Evolutionary conservation across 257 asterid species (phyloP).

Genomic region (Solanum virginianum): DNA sequence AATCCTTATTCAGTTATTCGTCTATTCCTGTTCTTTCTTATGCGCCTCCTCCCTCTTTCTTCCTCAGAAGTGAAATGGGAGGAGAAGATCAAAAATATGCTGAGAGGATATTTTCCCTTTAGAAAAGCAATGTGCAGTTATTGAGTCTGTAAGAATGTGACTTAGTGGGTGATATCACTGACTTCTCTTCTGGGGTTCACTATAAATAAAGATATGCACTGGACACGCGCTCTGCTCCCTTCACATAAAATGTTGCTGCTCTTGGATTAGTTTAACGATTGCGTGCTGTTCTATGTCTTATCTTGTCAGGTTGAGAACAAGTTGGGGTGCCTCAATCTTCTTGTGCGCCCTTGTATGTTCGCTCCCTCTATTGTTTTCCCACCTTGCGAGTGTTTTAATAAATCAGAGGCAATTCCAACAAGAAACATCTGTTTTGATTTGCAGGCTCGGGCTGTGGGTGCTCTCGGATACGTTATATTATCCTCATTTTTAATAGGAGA

Average conservation of each 20-base stretch:
- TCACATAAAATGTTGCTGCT: background rate
- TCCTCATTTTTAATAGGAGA: conserved; percentile 85
- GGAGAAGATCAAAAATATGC: background rate
- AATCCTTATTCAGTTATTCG: background rate
- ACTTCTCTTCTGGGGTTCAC: background rate
- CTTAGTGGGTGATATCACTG: too few species aligned
- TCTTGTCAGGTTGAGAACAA: conserved; percentile 50
- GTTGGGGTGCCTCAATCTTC: conserved; percentile 69
- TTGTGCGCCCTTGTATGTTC: conserved; percentile 59
- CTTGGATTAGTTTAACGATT: background rate
- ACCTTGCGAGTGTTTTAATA: background rate
- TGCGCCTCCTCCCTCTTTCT: background rate
- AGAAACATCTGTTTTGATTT: background rate
- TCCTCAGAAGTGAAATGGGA: background rate
- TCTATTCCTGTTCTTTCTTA: background rate
- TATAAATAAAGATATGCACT: background rate
- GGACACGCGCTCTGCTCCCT: background rate
- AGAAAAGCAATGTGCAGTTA: background rate
- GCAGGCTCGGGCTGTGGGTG: conserved; percentile 90
- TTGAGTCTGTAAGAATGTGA: background rate
- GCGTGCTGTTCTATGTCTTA: background rate
- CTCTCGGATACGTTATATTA: conserved; percentile 61
- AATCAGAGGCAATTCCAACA: background rate
- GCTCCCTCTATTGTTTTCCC: conserved; percentile 11
- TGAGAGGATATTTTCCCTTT: background rate